These are phyloP conservation scores for Termitomyces sp. DNA, from an alignment of 768 basidiomycete genomes.

Conservation along the genomic window DNA sequence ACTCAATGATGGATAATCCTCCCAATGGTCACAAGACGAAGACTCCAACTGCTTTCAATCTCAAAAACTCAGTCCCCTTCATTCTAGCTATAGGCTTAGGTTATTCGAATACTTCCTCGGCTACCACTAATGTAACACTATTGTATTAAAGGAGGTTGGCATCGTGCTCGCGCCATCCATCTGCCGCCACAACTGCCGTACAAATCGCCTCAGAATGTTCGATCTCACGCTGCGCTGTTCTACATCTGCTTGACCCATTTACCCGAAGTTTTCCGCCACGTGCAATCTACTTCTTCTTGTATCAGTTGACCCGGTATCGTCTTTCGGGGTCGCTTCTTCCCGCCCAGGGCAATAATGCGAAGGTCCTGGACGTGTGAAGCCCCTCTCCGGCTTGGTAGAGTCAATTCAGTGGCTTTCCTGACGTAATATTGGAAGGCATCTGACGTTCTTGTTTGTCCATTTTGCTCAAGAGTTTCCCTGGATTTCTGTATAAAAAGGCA, in stretches of 20 bases:
- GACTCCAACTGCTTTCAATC: background rate
- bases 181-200: background rate
- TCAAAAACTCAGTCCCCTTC: background rate
- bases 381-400: background rate
- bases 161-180: background rate
- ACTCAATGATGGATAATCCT: background rate
- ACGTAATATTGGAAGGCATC: background rate
- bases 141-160: background rate
- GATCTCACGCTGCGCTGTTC: background rate
- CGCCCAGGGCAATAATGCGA: background rate
- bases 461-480: background rate
- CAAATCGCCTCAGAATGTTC: background rate
- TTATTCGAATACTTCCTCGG: no score
- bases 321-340: conserved; percentile 1
- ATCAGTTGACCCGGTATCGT: conserved; percentile 1
- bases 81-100: background rate
- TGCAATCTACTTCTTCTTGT: background rate
- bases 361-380: background rate
- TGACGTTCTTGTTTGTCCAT: background rate
- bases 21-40: background rate
- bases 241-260: background rate
- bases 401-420: background rate
- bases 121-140: background rate
- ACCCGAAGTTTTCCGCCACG: background rate
- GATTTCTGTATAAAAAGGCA: background rate